Conservation (phyloP, 2,329 filamentous ascomycete species). For the Aspergillus sp. region DNA sequence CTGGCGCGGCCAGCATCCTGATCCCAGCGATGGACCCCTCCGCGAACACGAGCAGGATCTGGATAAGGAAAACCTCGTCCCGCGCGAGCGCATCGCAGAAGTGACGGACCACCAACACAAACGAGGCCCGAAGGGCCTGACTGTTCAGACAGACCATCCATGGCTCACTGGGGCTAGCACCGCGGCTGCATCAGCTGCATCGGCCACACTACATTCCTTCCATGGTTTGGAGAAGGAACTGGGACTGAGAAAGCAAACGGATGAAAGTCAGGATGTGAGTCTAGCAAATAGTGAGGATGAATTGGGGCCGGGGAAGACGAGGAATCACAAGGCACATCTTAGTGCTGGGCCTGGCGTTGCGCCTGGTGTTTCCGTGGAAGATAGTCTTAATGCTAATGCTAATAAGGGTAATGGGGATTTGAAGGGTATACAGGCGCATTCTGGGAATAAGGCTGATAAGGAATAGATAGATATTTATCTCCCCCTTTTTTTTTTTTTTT, state of each 20-base stretch:
- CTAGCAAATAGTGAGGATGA: slow-evolving; percentile 61
- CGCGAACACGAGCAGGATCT: neutral
- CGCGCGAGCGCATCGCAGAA: neutral
- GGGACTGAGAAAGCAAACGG: slow-evolving; percentile 60
- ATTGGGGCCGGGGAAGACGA: slow-evolving; percentile 1
- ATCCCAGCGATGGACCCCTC: slow-evolving; percentile 27
- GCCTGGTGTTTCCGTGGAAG: neutral
- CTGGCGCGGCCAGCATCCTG: slow-evolving; percentile 59
- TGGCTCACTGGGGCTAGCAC: slow-evolving; percentile 8
- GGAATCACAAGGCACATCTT: neutral
- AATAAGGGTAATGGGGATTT: slow-evolving; percentile 27
- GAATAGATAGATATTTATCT: too few relatives aligned
- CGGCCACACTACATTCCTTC: slow-evolving; percentile 8
- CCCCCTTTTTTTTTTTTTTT: too few relatives aligned
- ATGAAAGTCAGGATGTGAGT: slow-evolving; percentile 61
- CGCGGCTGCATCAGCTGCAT: slow-evolving; percentile 9
- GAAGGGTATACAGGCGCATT: slow-evolving; percentile 35
- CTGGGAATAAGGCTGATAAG: slow-evolving; percentile 5
- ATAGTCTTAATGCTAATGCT: slow-evolving; percentile 5
- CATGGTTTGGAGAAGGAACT: slow-evolving; percentile 48
- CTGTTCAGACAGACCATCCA: slow-evolving; percentile 8
- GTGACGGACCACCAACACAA: slow-evolving; percentile 1
- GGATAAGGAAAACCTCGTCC: slow-evolving; percentile 6
- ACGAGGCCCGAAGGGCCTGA: slow-evolving; percentile 1
- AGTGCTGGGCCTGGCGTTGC: neutral